These are phyloP conservation scores for Amniculicola lignicola DNA, from an alignment of 495 filamentous ascomycete genomes.

Conservation along the genomic window DNA sequence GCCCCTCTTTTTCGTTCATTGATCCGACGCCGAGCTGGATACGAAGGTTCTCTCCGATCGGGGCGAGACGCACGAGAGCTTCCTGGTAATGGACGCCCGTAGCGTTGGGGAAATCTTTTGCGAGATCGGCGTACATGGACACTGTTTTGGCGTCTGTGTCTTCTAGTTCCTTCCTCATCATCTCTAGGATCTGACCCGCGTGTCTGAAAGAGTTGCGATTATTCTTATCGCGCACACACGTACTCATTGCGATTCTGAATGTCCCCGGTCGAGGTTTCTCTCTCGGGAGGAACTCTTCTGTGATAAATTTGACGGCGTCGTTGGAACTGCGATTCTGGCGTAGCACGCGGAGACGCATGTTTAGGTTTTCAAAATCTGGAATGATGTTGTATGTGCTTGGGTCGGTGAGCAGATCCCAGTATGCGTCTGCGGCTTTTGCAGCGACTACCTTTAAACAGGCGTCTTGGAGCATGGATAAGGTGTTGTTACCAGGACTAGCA, in stretches of 20 bases:
- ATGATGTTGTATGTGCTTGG: conserved; percentile 48
- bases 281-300: conserved; percentile 42
- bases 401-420: conserved; percentile 70
- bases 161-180: conserved; percentile 21
- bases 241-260: conserved; percentile 67
- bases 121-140: conserved; percentile 21
- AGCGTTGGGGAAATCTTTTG: conserved; percentile 1
- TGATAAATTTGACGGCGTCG: conserved; percentile 53
- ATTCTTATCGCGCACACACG: conserved; percentile 66
- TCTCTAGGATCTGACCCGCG: conserved; percentile 34
- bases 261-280: conserved; percentile 46
- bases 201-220: conserved; percentile 55
- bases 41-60: conserved; percentile 8
- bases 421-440: conserved; percentile 53
- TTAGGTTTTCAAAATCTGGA: conserved; percentile 68
- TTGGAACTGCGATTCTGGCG: conserved; percentile 58
- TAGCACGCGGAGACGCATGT: conserved; percentile 65
- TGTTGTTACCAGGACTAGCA: conserved; percentile 60
- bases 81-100: conserved; percentile 14
- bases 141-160: conserved; percentile 24
- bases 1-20: not conserved
- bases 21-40: conserved; percentile 25
- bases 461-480: conserved; percentile 65
- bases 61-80: conserved; percentile 17
- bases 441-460: conserved; percentile 54